phyloP scores from a whole-genome alignment of 1,139 yeast genomes.

The Pichiaceae sp. region DNA sequence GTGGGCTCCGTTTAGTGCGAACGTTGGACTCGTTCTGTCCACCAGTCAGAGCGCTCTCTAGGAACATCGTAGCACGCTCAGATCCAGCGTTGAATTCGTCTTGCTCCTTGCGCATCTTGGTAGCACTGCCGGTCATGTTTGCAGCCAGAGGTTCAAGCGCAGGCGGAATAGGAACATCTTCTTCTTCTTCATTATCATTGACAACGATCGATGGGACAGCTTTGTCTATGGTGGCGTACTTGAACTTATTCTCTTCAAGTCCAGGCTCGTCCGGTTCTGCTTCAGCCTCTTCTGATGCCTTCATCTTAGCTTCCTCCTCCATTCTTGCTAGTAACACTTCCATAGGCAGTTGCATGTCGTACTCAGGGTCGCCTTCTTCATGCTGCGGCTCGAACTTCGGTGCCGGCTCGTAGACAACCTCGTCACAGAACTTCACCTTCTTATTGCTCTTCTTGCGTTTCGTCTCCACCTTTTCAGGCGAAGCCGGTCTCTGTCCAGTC shows the following conservation, averaged over 20 bases:
- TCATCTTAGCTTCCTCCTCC: constrained; percentile 15
- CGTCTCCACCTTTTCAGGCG: constrained; percentile 15
- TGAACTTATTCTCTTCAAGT: constrained; percentile 57
- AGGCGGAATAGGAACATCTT: constrained; percentile 2
- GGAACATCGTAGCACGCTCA: constrained; percentile 1
- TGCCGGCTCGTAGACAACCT: constrained; percentile 31
- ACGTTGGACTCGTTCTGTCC: background rate
- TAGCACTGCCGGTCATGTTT: constrained; percentile 23
- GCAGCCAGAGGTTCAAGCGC: constrained; percentile 22
- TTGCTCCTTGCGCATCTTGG: background rate
- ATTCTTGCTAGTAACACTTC: constrained; percentile 51
- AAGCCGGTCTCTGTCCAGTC: constrained; percentile 57
- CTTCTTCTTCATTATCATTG: constrained; percentile 6
- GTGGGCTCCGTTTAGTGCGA: constrained; percentile 7
- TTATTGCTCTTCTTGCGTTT: constrained; percentile 46
- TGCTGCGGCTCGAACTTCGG: constrained; percentile 12
- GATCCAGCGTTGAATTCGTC: constrained; percentile 4
- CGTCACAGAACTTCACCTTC: constrained; percentile 66
- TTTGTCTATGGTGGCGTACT: constrained; percentile 57
- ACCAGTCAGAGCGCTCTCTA: constrained; percentile 5
- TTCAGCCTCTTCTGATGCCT: background rate
- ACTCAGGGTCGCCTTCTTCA: background rate
- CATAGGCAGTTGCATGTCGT: constrained; percentile 52
- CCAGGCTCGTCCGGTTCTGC: background rate
- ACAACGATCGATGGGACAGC: constrained; percentile 29